Percentiles rank a stretch among this genome's conserved stretches.
Conservation (phyloP, 2,329 filamentous ascomycete species). For the Fusarium chuoi region DNA sequence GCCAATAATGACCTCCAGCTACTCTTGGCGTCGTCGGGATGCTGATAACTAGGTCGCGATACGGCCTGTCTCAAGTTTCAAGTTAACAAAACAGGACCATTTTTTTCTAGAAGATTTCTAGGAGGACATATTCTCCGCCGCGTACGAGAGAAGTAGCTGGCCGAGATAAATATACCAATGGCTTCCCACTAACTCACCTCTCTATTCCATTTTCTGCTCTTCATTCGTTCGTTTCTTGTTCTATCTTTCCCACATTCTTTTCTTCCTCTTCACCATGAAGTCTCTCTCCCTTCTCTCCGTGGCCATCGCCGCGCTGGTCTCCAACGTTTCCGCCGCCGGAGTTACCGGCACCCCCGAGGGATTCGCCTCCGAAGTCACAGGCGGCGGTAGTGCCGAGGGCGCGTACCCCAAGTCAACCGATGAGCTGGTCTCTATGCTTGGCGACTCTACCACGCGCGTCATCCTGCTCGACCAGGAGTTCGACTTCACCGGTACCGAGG, state of each 20-base stretch:
- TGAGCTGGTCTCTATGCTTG: constrained; percentile 69
- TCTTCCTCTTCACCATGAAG: constrained; percentile 23
- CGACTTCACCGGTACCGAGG: constrained; percentile 67
- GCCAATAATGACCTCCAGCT: not conserved
- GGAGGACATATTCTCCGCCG: not conserved
- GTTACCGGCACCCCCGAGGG: constrained; percentile 52
- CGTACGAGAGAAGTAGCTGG: not conserved
- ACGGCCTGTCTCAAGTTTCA: not conserved
- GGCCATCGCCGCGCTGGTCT: constrained; percentile 30
- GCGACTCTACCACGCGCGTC: constrained; percentile 62
- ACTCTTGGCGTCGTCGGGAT: not conserved
- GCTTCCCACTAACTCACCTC: not conserved
- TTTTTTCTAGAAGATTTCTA: not conserved
- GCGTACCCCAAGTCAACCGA: constrained; percentile 64
- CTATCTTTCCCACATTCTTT: constrained; percentile 1
- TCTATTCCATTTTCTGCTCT: not conserved
- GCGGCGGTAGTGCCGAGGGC: constrained; percentile 69
- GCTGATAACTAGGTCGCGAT: not conserved
- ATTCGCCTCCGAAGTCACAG: constrained; percentile 65
- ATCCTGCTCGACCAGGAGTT: constrained; percentile 68
- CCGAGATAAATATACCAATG: constrained; percentile 12
- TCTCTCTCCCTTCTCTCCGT: constrained; percentile 29
- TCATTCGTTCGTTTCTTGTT: constrained; percentile 6
- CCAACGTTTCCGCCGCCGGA: constrained; percentile 30
- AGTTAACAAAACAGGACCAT: not conserved